Evolutionary conservation across 331 rosid genomes (phyloP).

Genomic region (Cydonia oblonga): DNA sequence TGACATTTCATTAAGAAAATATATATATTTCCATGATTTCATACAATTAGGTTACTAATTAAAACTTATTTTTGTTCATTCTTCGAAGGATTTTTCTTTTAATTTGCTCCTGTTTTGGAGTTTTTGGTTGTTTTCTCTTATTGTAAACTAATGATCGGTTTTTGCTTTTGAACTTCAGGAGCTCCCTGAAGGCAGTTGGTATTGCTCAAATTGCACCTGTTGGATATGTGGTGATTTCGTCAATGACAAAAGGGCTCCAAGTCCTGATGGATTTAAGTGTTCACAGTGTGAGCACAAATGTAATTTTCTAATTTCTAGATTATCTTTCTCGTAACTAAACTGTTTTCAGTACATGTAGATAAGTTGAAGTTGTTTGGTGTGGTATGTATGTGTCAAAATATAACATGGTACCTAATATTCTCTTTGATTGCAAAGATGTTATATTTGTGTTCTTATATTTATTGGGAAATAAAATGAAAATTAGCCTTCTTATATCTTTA

Average conservation of each 20-base stretch:
- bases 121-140: constrained; percentile 11
- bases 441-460: background rate
- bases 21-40: background rate
- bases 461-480: background rate
- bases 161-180: constrained; percentile 49
- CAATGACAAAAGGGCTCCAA: constrained; percentile 46
- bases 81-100: background rate
- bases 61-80: background rate
- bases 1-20: background rate
- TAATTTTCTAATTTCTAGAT: constrained; percentile 23
- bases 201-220: constrained; percentile 85
- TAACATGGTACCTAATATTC: background rate
- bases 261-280: constrained; percentile 59
- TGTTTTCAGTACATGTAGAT: constrained; percentile 2
- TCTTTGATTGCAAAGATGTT: background rate
- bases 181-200: constrained; percentile 95
- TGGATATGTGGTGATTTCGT: constrained; percentile 71
- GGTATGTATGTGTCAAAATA: background rate
- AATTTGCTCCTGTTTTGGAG: background rate
- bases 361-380: background rate
- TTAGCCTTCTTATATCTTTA: background rate
- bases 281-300: constrained; percentile 91
- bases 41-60: background rate
- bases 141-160: constrained; percentile 9
- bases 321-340: constrained; percentile 1